Conservation (phyloP, 2,329 filamentous ascomycete genomes). For the Tolypocladium nubicola region DNA sequence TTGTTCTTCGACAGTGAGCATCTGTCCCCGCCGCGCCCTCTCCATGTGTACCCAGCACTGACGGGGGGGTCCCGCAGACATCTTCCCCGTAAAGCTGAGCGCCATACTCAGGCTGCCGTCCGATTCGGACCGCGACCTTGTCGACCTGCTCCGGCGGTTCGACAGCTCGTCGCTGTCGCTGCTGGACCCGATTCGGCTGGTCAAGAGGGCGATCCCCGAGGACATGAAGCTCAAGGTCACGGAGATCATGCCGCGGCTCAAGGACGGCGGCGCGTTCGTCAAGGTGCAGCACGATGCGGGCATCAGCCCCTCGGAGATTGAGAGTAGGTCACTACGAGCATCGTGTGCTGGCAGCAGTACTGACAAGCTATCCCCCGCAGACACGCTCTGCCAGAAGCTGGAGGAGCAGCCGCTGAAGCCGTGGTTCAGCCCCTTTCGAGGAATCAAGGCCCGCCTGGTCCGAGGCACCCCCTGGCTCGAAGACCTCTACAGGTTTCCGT, state of each 20-base stretch:
- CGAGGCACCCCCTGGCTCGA: conserved; percentile 87
- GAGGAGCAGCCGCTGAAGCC: conserved; percentile 64
- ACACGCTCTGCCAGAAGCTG: conserved; percentile 51
- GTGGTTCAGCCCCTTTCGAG: conserved; percentile 78
- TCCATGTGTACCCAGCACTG: background rate
- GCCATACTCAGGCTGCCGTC: conserved; percentile 34
- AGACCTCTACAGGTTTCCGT: conserved; percentile 77
- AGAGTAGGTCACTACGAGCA: conserved; percentile 18
- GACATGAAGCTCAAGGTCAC: conserved; percentile 58
- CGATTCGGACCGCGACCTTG: conserved; percentile 37
- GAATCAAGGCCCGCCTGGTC: conserved; percentile 63
- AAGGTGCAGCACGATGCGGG: conserved; percentile 55
- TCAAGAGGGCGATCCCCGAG: conserved; percentile 52
- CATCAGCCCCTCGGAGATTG: conserved; percentile 28
- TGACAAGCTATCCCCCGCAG: conserved; percentile 14
- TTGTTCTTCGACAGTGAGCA: conserved; percentile 78
- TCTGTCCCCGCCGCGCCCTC: background rate
- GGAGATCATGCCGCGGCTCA: conserved; percentile 72
- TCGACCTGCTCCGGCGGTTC: conserved; percentile 39
- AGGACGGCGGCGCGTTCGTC: conserved; percentile 89
- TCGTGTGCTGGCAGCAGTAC: background rate
- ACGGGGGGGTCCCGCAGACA: conserved; percentile 38
- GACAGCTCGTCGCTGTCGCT: conserved; percentile 38
- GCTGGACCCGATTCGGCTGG: conserved; percentile 40
- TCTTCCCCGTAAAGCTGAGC: conserved; percentile 70